Base-by-base conservation (phyloP, 768 basidiomycete genomes). In the Phlegmacium glaucopus region DNA sequence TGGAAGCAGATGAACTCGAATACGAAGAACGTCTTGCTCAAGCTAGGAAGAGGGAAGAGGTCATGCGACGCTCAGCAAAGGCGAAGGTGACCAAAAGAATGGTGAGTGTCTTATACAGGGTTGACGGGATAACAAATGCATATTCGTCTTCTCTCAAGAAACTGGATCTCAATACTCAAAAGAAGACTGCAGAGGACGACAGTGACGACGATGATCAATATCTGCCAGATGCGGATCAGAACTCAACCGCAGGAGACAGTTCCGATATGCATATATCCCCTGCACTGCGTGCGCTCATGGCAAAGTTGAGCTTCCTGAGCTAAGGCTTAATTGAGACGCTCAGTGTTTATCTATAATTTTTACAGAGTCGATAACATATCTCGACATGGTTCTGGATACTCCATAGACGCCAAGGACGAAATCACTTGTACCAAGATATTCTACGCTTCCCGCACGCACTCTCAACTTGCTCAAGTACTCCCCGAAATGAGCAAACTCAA, bases 391-490 rank as follows among this genome's bases (percentile, higher is more conserved):
- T 47, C 53, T 28, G 44, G 56, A n/a, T 39, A 39, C 22, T 27
- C 45, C 18, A 4, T 27, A 10, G 57, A 65, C 17, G 61, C 60
- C 11, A 67, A 65, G 45, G 69, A 70, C 38, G 83, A 83, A 48
- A 75, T 76, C 12, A 74, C 76, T 4, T 88, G 86, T 59, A 86
- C 81, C 30, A 89, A 92, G 73, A 85, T 98, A 50, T 96, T 83
- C 64, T 96, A 94, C 60, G 89, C 94, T 0, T 98, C 96, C 0
- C 77, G 95, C 27, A 99, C 95, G 1, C 95, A 99, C 66, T 94
- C 94, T 1, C 95, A 99, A 59, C 79, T 99, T 4, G 76, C 93
- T 2, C 95, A 99, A 63, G 76, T 98, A 4, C 74, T 94, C 13
- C 85, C 87, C 4, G 96, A 99, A 60, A 72, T 97, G 9, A 76